A percentile compares a stretch with the other conserved stretches of the same genome.
Conservation (phyloP, 768 basidiomycete genomes). For the Panellus pusillus region DNA sequence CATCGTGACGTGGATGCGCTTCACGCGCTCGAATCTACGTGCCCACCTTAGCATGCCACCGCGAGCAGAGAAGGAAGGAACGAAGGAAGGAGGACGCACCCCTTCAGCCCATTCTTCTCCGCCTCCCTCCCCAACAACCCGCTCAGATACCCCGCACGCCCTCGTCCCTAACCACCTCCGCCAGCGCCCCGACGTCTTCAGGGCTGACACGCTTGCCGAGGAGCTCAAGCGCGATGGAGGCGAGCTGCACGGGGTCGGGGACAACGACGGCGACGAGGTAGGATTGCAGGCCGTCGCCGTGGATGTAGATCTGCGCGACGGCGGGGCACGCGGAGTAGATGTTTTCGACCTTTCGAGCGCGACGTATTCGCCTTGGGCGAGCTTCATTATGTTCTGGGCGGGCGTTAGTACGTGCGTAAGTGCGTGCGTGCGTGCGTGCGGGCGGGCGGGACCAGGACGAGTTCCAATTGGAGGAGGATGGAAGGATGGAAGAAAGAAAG, state of each 20-base stretch:
- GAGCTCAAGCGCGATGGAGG: constrained; percentile 53
- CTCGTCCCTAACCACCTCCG: constrained; percentile 56
- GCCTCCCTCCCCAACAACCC: constrained; percentile 57
- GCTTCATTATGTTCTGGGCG: constrained; percentile 93
- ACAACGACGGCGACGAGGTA: constrained; percentile 83
- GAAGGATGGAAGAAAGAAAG: background rate
- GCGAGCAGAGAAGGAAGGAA: too few relatives aligned
- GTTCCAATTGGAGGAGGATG: too few relatives aligned
- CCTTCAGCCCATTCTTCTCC: constrained; percentile 66
- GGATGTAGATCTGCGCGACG: constrained; percentile 80
- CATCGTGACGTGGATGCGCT: constrained; percentile 73
- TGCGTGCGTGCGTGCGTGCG: too few relatives aligned
- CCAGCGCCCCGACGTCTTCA: constrained; percentile 51
- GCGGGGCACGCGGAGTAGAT: constrained; percentile 68
- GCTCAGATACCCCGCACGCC: constrained; percentile 54
- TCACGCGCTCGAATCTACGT: constrained; percentile 86
- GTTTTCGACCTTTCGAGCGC: constrained; percentile 93
- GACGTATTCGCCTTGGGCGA: constrained; percentile 97
- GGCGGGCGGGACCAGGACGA: too few relatives aligned
- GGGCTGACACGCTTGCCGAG: constrained; percentile 51
- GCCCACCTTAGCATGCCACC: too few relatives aligned
- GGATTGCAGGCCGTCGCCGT: constrained; percentile 87
- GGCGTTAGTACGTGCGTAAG: too few relatives aligned
- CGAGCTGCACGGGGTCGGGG: constrained; percentile 77
- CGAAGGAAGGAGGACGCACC: constrained; percentile 50